A percentile compares a stretch with the other conserved stretches of the same genome.
Evolutionary conservation across 176 grass and related monocot species (phyloP).

Genomic region (Lolium perenne): DNA sequence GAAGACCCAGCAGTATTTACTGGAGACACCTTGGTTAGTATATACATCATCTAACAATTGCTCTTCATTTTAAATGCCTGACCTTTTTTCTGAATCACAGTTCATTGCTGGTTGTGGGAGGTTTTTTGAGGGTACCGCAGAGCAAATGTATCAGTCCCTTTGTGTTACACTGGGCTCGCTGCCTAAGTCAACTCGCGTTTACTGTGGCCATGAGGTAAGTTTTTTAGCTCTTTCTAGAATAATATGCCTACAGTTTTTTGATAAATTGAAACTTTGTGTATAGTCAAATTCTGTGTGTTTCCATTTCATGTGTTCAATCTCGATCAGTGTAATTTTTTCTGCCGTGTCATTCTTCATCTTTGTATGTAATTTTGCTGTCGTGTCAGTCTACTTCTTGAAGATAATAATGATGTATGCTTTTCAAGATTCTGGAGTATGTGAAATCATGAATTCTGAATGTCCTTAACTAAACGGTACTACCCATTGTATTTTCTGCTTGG

Average conservation of each 20-base stretch:
- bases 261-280: conserved; percentile 1
- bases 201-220: conserved; percentile 90
- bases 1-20: conserved; percentile 88
- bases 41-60: conserved; percentile 11
- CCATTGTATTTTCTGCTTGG: neutral
- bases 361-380: neutral
- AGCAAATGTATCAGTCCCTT: conserved; percentile 96
- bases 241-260: neutral
- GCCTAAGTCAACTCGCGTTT: conserved; percentile 90
- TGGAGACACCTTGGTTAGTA: conserved; percentile 93
- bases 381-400: neutral
- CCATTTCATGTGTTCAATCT: neutral
- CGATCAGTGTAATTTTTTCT: neutral
- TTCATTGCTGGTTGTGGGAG: conserved; percentile 95
- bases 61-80: conserved; percentile 26
- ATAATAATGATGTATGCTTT: neutral
- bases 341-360: neutral
- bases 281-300: neutral
- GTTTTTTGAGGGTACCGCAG: conserved; percentile 96
- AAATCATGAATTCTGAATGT: neutral
- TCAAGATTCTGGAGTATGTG: neutral
- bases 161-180: conserved; percentile 84
- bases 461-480: conserved; percentile 10
- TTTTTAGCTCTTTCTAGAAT: conserved; percentile 21
- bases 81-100: conserved; percentile 39